Evolutionary conservation across 2,329 filamentous ascomycete species (phyloP).

Genomic region (Trichoderma gracile): DNA sequence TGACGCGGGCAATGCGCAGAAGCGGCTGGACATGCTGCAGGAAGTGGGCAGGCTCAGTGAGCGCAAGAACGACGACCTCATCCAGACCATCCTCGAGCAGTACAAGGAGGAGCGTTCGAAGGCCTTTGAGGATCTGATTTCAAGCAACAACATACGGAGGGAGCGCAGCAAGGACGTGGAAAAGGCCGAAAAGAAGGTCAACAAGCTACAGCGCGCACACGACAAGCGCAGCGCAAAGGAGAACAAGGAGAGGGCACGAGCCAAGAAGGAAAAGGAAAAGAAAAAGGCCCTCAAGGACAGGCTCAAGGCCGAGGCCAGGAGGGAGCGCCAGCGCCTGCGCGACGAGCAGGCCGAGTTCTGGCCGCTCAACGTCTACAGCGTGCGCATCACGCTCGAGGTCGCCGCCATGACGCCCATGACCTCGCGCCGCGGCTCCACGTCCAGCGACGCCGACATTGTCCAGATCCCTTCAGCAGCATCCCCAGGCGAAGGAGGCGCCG

Average conservation of each 20-base stretch:
- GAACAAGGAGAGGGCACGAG: conserved; percentile 37
- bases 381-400: conserved; percentile 52
- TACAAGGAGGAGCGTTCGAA: conserved; percentile 48
- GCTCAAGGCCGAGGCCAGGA: conserved; percentile 40
- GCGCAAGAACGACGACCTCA: conserved; percentile 37
- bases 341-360: conserved; percentile 49
- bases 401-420: conserved; percentile 44
- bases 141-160: conserved; percentile 37
- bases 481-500: conserved; percentile 20
- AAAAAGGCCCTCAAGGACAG: conserved; percentile 40
- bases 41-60: conserved; percentile 42
- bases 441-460: conserved; percentile 55
- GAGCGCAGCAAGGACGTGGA: conserved; percentile 38
- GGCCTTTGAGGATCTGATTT: conserved; percentile 45
- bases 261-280: conserved; percentile 40
- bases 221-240: conserved; percentile 36
- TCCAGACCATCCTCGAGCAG: conserved; percentile 42
- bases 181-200: conserved; percentile 38
- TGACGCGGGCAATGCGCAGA: conserved; percentile 32
- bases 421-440: conserved; percentile 52
- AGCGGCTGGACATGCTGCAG: conserved; percentile 46
- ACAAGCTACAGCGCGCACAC: conserved; percentile 35
- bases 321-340: conserved; percentile 48
- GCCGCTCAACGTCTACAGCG: conserved; percentile 50
- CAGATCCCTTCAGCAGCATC: too few species aligned